Percentiles rank a stretch among this genome's conserved stretches.
These are phyloP conservation scores for Colletotrichum gloeosporioides DNA, from an alignment of 2,329 filamentous ascomycete species.

Conservation along the genomic window DNA sequence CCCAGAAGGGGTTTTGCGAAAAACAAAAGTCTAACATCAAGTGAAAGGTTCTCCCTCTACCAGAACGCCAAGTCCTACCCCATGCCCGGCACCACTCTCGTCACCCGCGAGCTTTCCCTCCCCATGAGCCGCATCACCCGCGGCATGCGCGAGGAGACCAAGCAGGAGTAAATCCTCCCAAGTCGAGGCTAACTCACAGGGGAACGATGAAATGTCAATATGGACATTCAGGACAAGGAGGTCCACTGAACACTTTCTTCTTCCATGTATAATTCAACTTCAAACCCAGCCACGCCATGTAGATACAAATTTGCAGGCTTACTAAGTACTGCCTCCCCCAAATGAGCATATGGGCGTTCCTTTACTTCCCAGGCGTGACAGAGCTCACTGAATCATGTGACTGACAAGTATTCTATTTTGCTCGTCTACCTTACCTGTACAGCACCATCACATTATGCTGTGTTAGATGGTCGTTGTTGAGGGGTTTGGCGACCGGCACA, in stretches of 20 bases:
- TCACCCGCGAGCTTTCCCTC: neutral
- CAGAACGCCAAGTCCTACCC: neutral
- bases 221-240: neutral
- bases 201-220: too few species aligned
- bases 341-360: too few species aligned
- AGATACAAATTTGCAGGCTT: neutral
- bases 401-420: too few species aligned
- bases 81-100: neutral
- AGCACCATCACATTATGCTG: too few species aligned
- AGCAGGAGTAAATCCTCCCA: neutral
- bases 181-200: too few species aligned
- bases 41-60: neutral
- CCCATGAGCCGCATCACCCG: neutral
- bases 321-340: too few species aligned
- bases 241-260: neutral
- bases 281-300: neutral
- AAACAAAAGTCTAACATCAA: neutral
- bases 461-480: too few species aligned
- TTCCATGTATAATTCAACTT: neutral
- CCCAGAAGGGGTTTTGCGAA: neutral
- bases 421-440: too few species aligned
- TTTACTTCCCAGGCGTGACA: too few species aligned
- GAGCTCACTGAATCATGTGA: too few species aligned
- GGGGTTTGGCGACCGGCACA: too few species aligned
- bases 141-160: neutral